Base-by-base conservation (phyloP, 1,284 basidiomycete genomes). In the Apiotrichum gamsii region DNA sequence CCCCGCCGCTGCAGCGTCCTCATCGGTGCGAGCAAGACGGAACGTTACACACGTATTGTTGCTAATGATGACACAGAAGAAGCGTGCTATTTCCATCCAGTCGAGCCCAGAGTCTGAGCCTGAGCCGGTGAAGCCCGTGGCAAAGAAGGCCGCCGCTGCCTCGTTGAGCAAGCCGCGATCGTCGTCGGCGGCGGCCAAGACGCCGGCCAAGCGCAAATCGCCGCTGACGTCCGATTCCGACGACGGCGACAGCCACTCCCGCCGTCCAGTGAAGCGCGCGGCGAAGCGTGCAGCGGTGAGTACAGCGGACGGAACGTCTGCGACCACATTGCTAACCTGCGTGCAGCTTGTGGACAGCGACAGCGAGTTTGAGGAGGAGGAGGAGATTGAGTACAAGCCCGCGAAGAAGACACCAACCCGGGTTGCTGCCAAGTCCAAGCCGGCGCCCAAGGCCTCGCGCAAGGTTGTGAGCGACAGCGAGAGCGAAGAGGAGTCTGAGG, bases 301-400 rank as follows among this genome's bases (percentile, higher is more conserved):
- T 38, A n/a, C 54, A 1, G 45, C 52, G 3, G 47, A 31, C 5
- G 37, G 47, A 25, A 24, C 39, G 24, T 28, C 39, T 25, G 34
- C 40, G 33, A 28, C 5, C 25, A 28, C 25, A 28, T 6, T 28
- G 8, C 25, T 28, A 28, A 28, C 11, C 6, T 28, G 25, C 11
- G 8, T 28, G 11, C 14, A 10, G 30, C 20, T 32, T 21, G 19
- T 41, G 13, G 47, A 51, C 11, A 35, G 40, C 39, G 51, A 51
- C 14, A 37, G 33, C 13, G 59, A 67, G 18, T 52, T 58, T 8
- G 57, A 60, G 25, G 60, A 62, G 24, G 62, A 66, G 3, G 67
- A 68, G 23, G 60, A 64, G 28, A 49, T 58, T 38, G 54, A 51
- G n/a, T n/a, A n/a, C n/a, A n/a, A n/a, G n/a, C n/a, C n/a, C n/a